These are phyloP conservation scores for Thyridium curvatum DNA, from an alignment of 2,329 filamentous ascomycete genomes.

Conservation along the genomic window DNA sequence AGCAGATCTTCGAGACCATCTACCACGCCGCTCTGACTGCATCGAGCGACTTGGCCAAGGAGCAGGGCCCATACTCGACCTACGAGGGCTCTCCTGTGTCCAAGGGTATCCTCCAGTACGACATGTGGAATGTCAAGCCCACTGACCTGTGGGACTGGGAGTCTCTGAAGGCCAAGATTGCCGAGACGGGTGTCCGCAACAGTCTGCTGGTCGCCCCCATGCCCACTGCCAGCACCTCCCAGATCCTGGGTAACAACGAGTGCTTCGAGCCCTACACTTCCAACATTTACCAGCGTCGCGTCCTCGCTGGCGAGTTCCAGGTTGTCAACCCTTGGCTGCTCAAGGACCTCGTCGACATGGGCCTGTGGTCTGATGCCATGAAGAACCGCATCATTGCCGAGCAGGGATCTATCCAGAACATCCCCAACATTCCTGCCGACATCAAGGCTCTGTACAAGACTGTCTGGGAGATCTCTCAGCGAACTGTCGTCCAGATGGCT, in stretches of 20 bases:
- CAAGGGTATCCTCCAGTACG: slow-evolving; percentile 92
- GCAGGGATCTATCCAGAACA: slow-evolving; percentile 91
- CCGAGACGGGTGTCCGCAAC: slow-evolving; percentile 91
- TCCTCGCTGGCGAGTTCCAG: slow-evolving; percentile 97
- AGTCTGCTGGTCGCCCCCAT: slow-evolving; percentile 92
- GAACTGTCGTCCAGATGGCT: slow-evolving; percentile 93
- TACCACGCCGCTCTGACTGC: slow-evolving; percentile 92
- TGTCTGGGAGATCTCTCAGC: slow-evolving; percentile 98
- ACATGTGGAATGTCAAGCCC: slow-evolving; percentile 96
- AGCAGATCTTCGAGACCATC: slow-evolving; percentile 98
- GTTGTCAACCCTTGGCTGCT: slow-evolving; percentile 98
- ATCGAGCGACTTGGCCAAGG: slow-evolving; percentile 79
- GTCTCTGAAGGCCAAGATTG: slow-evolving; percentile 80
- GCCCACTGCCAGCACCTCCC: slow-evolving; percentile 94
- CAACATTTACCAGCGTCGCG: slow-evolving; percentile 98
- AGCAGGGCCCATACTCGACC: slow-evolving; percentile 77
- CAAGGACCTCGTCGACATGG: slow-evolving; percentile 96
- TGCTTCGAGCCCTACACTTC: slow-evolving; percentile 99
- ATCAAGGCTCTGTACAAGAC: slow-evolving; percentile 99
- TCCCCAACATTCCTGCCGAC: slow-evolving; percentile 92
- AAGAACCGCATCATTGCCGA: slow-evolving; percentile 99
- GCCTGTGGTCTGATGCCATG: slow-evolving; percentile 98
- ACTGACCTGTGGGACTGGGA: slow-evolving; percentile 97
- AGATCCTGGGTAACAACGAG: slow-evolving; percentile 98
- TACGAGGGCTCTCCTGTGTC: slow-evolving; percentile 93